A percentile compares a stretch with the other conserved stretches of the same genome.
These are phyloP conservation scores for Ascochyta fabae DNA, from an alignment of 2,329 filamentous ascomycete genomes.

Conservation along the genomic window DNA sequence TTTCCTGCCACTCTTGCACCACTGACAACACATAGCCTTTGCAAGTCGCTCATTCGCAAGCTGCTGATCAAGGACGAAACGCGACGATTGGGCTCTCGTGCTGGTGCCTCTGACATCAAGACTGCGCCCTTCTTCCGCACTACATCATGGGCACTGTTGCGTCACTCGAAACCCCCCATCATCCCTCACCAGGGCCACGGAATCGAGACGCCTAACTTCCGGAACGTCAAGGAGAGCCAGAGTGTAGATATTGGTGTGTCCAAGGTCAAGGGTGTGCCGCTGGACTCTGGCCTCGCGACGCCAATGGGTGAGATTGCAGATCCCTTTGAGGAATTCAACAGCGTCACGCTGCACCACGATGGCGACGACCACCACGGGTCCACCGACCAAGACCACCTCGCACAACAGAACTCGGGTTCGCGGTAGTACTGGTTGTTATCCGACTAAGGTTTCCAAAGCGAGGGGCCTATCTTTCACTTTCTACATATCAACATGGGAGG, in stretches of 20 bases:
- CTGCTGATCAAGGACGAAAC: constrained; percentile 98
- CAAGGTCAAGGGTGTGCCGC: constrained; percentile 76
- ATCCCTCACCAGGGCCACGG: constrained; percentile 89
- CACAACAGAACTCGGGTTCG: constrained; percentile 24
- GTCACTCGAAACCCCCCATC: constrained; percentile 98
- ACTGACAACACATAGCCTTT: constrained; percentile 68
- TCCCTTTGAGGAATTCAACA: constrained; percentile 99
- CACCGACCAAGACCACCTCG: constrained; percentile 28
- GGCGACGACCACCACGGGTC: constrained; percentile 69
- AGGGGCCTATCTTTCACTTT: constrained; percentile 1
- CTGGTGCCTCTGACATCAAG: constrained; percentile 96
- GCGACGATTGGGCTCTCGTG: constrained; percentile 87
- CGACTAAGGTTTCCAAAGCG: neutral
- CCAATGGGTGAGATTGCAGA: constrained; percentile 82
- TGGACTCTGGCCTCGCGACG: constrained; percentile 85
- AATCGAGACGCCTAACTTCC: constrained; percentile 94
- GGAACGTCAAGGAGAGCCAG: constrained; percentile 96
- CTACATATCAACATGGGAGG: constrained; percentile 22
- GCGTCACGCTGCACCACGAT: constrained; percentile 94
- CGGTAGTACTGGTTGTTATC: constrained; percentile 5
- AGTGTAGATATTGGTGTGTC: constrained; percentile 77
- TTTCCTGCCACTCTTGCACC: constrained; percentile 24
- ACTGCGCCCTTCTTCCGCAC: constrained; percentile 93
- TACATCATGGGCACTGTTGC: constrained; percentile 95
- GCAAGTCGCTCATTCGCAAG: constrained; percentile 95